Evolutionary conservation across 176 grass and related monocot genomes (phyloP), one percentile per base, ranked within the genome.

Genomic region (Zoysia pacifica): DNA sequence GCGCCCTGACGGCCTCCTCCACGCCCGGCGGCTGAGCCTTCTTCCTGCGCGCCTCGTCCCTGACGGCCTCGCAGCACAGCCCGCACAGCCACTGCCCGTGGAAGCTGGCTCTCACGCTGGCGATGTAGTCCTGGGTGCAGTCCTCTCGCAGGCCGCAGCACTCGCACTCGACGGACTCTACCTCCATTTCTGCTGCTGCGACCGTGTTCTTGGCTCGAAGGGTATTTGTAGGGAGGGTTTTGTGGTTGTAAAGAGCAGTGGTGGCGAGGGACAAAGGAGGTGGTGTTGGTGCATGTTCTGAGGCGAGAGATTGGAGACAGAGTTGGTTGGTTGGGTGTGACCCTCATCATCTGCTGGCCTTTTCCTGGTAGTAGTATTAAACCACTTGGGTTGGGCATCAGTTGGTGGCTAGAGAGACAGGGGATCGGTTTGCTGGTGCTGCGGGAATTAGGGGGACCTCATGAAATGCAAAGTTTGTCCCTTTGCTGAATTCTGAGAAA

Each of bases 61-160:
- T 89, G 65, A 97, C 94, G 1, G 87, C 94, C 74, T 97, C 94
- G 8, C 89, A 90, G 87, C 94, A 97, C 18, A 97, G 84, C 56
- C 94, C 94, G n/a, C 94, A 97, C 9, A 97, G 67, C 94, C 94
- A 97, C 72, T 81, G 82, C 66, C 90, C 94, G 6, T 94, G 79
- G 58, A 97, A 97, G 46, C 82, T 81, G 2, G 89, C 87, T 73
- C 85, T 90, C 69, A 97, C 89, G 13, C 87, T 83, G 36, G 75
- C 60, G 80, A 97, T 97, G 91, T 97, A 97, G 42, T 89, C 80
- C 43, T 70, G 83, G 62, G 91, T 97, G 91, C 94, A 97, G 73
- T 97, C 94, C 86, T 97, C 91, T 62, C 80, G 78, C 70, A 97
- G 77, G 60, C 85, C 89, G 49, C 94, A 97, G 73, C 94, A 97